Base-by-base conservation (phyloP, 345 rosid genomes). In the Bruguiera gymnorhiza region DNA sequence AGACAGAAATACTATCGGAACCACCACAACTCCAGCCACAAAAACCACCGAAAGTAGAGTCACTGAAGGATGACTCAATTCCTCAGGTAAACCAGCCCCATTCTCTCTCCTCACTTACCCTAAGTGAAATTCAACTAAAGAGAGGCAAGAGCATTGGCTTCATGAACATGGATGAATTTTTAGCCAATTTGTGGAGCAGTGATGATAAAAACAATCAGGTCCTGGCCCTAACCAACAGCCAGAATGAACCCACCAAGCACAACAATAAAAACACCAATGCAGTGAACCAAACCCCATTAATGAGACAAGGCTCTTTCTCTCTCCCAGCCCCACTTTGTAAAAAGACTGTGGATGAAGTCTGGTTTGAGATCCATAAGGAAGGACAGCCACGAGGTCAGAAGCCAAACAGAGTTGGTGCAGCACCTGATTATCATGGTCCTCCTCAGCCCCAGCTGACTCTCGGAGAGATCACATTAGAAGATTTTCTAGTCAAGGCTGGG, bases 161-260 rank as follows among this genome's bases (percentile, higher is more conserved):
- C 11, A 93, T 93, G 98, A 91, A 85, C 84, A 91, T 93, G 96
- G 97, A 93, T 67, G 96, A 91, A 72, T 91, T 93, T 72, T 80
- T 93, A 1, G 82, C 91, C 15, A 91, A 81, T 72, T 57, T 93
- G 50, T 93, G 96, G 98, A 83, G 68, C 24, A 78, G 74, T 20
- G 88, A 86, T 2, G 94, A 89, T 13, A 18, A 13, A 43, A 43
- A 43, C 0, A 81, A 78, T 36, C 86, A 73, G 51, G 73, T 53
- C 13, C 13, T 71, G 34, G 43, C 83, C 1, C 73, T 63, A 9
- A 36, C 81, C 5, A 59, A 29, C 48, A 74, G 63, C 19, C 30
- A 50, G 11, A 36, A 23, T 20, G 20, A 36, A 32, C 52, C 69
- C 60, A 58, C 39, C 57, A 62, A 46, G 46, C 57, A 46, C 51